These are phyloP conservation scores for Eremomyces bilateralis DNA, from an alignment of 495 filamentous ascomycete genomes.

Conservation along the genomic window DNA sequence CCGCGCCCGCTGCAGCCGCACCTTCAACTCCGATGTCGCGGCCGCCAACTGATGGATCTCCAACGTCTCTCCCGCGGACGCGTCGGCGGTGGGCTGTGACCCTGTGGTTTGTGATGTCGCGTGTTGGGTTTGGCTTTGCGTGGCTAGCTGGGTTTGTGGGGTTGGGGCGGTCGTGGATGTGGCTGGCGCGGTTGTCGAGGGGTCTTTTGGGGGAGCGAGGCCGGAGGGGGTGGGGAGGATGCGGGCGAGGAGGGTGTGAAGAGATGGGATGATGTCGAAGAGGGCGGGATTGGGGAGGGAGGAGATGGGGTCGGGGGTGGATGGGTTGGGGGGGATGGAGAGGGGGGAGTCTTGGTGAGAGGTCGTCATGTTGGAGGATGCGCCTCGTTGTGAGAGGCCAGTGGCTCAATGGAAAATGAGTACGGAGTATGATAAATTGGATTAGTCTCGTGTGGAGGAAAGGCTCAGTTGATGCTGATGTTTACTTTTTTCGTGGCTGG, in stretches of 20 bases:
- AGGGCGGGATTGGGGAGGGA: slow-evolving; percentile 31
- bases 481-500: too few species aligned
- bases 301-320: slow-evolving; percentile 4
- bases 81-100: slow-evolving; percentile 6
- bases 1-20: slow-evolving; percentile 61
- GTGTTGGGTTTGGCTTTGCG: background rate
- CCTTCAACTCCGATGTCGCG: slow-evolving; percentile 50
- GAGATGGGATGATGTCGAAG: slow-evolving; percentile 67
- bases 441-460: too few species aligned
- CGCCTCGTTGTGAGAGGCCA: too few species aligned
- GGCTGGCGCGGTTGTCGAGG: slow-evolving; percentile 12
- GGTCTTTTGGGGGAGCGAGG: background rate
- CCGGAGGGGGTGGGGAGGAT: slow-evolving; percentile 25
- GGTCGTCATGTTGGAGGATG: slow-evolving; percentile 3
- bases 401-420: too few species aligned
- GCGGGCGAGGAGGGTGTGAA: slow-evolving; percentile 54
- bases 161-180: slow-evolving; percentile 5
- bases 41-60: slow-evolving; percentile 58
- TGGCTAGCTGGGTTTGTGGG: background rate
- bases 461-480: too few species aligned
- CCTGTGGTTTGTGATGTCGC: slow-evolving; percentile 7
- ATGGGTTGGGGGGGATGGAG: slow-evolving; percentile 4
- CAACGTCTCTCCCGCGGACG: slow-evolving; percentile 20
- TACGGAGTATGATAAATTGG: too few species aligned
- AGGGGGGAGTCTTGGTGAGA: slow-evolving; percentile 1